Percentiles rank a stretch among this genome's conserved stretches.
These are phyloP conservation scores for Rutstroemia sp. DNA, from an alignment of 2,329 filamentous ascomycete species.

Conservation along the genomic window DNA sequence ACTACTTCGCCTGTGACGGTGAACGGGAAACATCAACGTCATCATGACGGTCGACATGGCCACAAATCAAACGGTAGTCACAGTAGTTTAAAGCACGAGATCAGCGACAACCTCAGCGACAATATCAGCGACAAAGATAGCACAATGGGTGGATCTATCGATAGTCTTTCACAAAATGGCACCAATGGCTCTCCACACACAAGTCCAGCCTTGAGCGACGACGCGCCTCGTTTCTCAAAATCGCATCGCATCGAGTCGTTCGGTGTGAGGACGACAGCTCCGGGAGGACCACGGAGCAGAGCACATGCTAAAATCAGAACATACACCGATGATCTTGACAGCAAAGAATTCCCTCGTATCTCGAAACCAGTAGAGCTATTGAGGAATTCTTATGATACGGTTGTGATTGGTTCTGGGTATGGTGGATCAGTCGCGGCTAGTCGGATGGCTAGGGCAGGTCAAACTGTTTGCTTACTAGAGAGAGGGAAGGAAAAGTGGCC, in stretches of 20 bases:
- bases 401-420: constrained; percentile 64
- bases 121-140: neutral
- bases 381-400: constrained; percentile 51
- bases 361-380: constrained; percentile 51
- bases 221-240: neutral
- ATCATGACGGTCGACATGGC: neutral
- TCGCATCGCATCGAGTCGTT: constrained; percentile 20
- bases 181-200: neutral
- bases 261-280: constrained; percentile 15
- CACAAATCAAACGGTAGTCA: neutral
- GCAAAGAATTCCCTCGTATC: constrained; percentile 41
- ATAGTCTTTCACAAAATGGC: neutral
- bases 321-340: constrained; percentile 26
- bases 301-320: constrained; percentile 24
- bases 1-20: neutral
- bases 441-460: constrained; percentile 52
- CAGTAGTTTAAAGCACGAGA: neutral
- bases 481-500: constrained; percentile 59
- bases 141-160: neutral
- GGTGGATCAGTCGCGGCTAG: constrained; percentile 60
- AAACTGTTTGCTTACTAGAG: constrained; percentile 58
- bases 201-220: neutral
- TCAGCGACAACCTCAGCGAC: neutral
- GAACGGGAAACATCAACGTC: neutral
- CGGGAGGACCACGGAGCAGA: constrained; percentile 22